Evolutionary conservation across 116 monocot genomes (phyloP).

Genomic region (Dioscorea cayenensis): DNA sequence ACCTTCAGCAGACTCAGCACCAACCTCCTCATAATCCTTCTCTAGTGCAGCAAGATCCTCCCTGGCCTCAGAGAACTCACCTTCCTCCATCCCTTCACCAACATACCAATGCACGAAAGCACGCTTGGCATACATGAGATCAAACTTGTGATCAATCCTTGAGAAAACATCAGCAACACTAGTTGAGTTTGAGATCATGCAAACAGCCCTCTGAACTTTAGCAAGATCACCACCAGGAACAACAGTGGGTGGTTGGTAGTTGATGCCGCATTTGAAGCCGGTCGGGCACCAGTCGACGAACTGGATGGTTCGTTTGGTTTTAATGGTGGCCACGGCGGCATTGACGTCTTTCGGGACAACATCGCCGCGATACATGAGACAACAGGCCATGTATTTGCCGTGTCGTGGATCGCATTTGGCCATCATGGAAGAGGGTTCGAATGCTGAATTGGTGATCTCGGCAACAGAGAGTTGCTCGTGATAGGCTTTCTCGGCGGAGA

Average conservation of each 20-base stretch:
- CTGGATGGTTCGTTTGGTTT: not conserved
- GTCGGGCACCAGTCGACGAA: constrained; percentile 8
- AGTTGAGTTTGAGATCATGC: constrained; percentile 20
- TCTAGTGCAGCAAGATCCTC: constrained; percentile 39
- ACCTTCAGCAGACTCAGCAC: constrained; percentile 23
- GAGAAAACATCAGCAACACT: constrained; percentile 19
- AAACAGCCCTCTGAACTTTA: constrained; percentile 10
- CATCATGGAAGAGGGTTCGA: not conserved
- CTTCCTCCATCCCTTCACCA: constrained; percentile 42
- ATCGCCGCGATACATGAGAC: not conserved
- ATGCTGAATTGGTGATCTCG: not conserved
- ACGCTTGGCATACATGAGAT: constrained; percentile 28
- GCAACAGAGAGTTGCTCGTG: not conserved
- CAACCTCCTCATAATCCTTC: constrained; percentile 43
- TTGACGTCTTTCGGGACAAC: not conserved
- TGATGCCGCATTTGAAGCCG: constrained; percentile 17
- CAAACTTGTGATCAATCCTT: constrained; percentile 18
- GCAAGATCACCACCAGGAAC: constrained; percentile 16
- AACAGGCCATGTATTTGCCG: not conserved
- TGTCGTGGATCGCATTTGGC: not conserved
- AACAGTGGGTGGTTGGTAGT: constrained; percentile 20
- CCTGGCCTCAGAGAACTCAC: constrained; percentile 41
- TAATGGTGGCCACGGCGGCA: not conserved
- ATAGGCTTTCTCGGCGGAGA: not conserved
- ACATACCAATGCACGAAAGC: constrained; percentile 46